Evolutionary conservation across 768 basidiomycete genomes (phyloP), one percentile per base, ranked within the genome.

Genomic region (Tephrocybe sp.): DNA sequence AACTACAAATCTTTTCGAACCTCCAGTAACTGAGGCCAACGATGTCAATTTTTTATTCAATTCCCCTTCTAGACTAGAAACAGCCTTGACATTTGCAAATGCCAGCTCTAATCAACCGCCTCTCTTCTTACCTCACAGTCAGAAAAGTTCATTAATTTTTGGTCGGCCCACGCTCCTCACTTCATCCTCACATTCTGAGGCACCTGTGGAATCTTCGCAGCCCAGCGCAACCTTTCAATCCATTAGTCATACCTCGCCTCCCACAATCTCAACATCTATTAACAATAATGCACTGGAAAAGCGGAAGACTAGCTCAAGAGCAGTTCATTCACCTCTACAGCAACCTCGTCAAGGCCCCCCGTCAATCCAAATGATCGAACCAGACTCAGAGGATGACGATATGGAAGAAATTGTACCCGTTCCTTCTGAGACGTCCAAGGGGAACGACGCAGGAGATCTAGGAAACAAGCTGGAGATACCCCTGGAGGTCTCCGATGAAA

Each of bases 71-170:
- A 74, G 83, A 16, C 67, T 89, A n/a, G 83, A 84, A 58, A 85
- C 85, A 1, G 83, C 78, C 1, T 65, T 89, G 23, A 76, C 85
- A 9, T 81, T 89, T 38, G 88, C 80, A 14, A 83, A 83, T 46
- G 75, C 84, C 7, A 74, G 75, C 5, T 72, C 73, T 12, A 64
- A 66, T 20, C 65, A 63, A 9, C 39, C 56, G 1, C 55, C 56
- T 7, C 51, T 48, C 40, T 40, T 47, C 23, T 32, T 26, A 39
- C 11, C 33, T 13, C 50, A 49, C 31, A 38, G 41, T 22, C 36
- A 41, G 9, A 42, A 39, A 48, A 38, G 32, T 6, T 20, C 56
- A 5, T 59, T 62, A n/a, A 33, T 62, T 11, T 72, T 71, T 52
- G 68, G 69, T 10, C 55, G 55, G 41, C 64, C 69, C 14, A 55